Percentiles rank a stretch among this genome's conserved stretches.
These are phyloP conservation scores for Candida oleophila DNA, from an alignment of 805 yeast genomes.

Conservation along the genomic window DNA sequence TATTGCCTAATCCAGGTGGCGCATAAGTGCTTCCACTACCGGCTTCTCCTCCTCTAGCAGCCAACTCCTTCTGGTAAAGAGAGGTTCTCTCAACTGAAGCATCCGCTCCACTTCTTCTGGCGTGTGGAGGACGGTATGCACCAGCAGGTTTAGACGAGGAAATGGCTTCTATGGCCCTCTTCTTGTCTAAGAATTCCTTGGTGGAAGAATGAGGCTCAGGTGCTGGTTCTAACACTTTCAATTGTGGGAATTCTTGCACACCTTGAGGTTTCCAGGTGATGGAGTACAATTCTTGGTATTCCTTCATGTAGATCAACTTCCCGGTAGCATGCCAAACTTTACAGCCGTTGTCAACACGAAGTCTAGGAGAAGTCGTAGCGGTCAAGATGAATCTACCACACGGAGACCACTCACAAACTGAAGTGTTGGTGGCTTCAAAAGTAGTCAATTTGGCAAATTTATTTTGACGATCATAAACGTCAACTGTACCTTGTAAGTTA, in stretches of 20 bases:
- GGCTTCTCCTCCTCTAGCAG: slow-evolving; percentile 10
- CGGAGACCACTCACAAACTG: slow-evolving; percentile 98
- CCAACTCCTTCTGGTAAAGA: slow-evolving; percentile 57
- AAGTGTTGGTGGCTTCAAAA: slow-evolving; percentile 90
- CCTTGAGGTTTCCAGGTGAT: slow-evolving; percentile 83
- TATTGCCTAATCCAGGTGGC: slow-evolving; percentile 18
- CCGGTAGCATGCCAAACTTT: slow-evolving; percentile 94
- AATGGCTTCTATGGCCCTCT: slow-evolving; percentile 29
- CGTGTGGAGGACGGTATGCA: slow-evolving; percentile 97
- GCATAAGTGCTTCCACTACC: slow-evolving; percentile 8
- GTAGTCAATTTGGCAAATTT: slow-evolving; percentile 76
- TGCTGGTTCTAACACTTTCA: slow-evolving; percentile 49
- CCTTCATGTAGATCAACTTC: slow-evolving; percentile 70
- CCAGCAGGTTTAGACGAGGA: slow-evolving; percentile 65
- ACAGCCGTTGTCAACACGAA: slow-evolving; percentile 94
- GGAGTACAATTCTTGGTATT: slow-evolving; percentile 75
- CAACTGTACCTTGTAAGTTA: slow-evolving; percentile 94
- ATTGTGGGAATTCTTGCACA: slow-evolving; percentile 52
- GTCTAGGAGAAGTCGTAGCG: slow-evolving; percentile 95
- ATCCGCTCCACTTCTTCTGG: slow-evolving; percentile 48
- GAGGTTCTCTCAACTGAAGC: slow-evolving; percentile 42
- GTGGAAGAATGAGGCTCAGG: slow-evolving; percentile 75
- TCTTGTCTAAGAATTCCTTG: slow-evolving; percentile 47
- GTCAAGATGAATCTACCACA: slow-evolving; percentile 91
- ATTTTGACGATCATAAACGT: slow-evolving; percentile 87